phyloP scores from a whole-genome alignment of 2,329 filamentous ascomycete species.

The Pseudopyricularia javanii region DNA sequence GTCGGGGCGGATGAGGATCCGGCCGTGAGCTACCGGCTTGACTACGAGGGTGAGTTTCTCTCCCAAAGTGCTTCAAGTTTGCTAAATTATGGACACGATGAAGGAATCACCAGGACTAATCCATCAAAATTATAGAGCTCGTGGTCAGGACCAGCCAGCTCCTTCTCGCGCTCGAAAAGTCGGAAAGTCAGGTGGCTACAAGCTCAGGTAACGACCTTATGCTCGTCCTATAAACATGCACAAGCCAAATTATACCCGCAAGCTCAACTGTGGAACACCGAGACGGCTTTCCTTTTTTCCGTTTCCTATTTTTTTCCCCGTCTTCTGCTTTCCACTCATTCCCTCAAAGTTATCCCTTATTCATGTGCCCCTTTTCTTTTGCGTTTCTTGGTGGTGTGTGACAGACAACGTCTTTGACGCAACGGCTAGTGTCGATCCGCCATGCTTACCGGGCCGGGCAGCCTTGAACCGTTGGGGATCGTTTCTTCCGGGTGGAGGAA shows the following conservation, averaged over 20 bases:
- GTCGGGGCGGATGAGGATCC: constrained; percentile 47
- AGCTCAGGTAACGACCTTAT: constrained; percentile 55
- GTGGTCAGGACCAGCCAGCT: constrained; percentile 52
- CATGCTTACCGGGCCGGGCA: too few relatives aligned
- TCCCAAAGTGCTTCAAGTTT: neutral
- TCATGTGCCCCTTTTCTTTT: neutral
- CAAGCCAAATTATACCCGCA: neutral
- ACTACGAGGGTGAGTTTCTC: constrained; percentile 50
- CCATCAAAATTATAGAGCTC: constrained; percentile 41
- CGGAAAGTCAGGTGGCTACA: constrained; percentile 44
- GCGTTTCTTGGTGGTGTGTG: neutral
- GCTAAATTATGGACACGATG: too few relatives aligned
- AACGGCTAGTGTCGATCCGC: neutral
- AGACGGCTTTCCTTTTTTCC: neutral
- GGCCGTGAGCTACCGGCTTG: constrained; percentile 57
- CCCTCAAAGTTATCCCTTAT: neutral
- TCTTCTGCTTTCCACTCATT: neutral
- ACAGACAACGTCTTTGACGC: neutral
- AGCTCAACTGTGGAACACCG: neutral
- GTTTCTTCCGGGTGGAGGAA: too few relatives aligned
- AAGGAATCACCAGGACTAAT: too few relatives aligned
- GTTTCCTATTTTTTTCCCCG: neutral
- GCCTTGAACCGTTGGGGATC: too few relatives aligned
- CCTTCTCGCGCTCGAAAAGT: constrained; percentile 53
- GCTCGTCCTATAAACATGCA: constrained; percentile 30